These are phyloP conservation scores for Esteya vermicola DNA, from an alignment of 2,329 filamentous ascomycete species.

Conservation along the genomic window DNA sequence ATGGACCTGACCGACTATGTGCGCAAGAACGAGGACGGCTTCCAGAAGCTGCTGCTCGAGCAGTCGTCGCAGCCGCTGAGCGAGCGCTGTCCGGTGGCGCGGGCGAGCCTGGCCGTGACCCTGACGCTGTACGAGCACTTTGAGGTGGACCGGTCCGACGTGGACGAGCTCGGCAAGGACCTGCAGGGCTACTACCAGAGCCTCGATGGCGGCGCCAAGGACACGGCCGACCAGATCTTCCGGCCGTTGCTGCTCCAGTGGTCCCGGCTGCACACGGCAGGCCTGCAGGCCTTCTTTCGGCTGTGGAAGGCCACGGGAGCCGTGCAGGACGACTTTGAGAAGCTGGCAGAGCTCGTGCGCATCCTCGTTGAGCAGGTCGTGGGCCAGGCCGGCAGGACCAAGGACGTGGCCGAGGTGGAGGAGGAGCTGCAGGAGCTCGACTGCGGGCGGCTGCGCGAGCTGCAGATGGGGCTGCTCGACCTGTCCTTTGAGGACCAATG, in stretches of 20 bases:
- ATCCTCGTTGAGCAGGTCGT: constrained; percentile 85
- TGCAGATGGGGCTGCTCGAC: constrained; percentile 89
- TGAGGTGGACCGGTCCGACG: constrained; percentile 72
- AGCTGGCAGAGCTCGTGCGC: constrained; percentile 79
- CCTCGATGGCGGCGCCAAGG: constrained; percentile 40
- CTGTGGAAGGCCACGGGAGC: constrained; percentile 88
- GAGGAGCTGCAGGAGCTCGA: constrained; percentile 80
- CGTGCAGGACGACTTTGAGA: constrained; percentile 75
- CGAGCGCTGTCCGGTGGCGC: constrained; percentile 73
- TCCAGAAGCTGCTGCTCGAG: constrained; percentile 83
- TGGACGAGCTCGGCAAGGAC: constrained; percentile 52
- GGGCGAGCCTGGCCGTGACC: constrained; percentile 76
- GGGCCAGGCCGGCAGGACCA: constrained; percentile 65
- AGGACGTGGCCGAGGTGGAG: constrained; percentile 75
- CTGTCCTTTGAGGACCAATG: constrained; percentile 88
- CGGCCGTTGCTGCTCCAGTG: constrained; percentile 81
- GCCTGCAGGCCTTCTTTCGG: constrained; percentile 75
- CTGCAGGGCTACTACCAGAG: constrained; percentile 53
- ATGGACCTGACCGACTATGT: constrained; percentile 97
- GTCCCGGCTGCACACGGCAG: constrained; percentile 77
- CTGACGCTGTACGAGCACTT: constrained; percentile 90
- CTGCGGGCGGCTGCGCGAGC: constrained; percentile 58
- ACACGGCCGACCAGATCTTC: constrained; percentile 78
- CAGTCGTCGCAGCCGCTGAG: constrained; percentile 60
- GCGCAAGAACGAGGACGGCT: constrained; percentile 78